Conservation (phyloP, 306 rosid genomes). For the Lotus japonicus region DNA sequence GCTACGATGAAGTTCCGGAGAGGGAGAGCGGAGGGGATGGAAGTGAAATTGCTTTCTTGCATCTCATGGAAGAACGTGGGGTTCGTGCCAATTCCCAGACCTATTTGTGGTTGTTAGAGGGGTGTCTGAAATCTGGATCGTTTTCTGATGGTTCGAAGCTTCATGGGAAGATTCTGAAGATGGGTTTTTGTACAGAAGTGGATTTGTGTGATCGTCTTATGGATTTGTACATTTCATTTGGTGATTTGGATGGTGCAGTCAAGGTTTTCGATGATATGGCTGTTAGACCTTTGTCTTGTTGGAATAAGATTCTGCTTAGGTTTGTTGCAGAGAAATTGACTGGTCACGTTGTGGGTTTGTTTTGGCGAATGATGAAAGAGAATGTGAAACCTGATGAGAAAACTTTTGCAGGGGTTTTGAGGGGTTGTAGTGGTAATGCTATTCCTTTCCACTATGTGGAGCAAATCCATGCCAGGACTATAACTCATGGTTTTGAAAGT, state of each 20-base stretch:
- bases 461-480: constrained; percentile 59
- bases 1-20: constrained; percentile 26
- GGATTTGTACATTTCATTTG: constrained; percentile 40
- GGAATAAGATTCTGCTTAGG: constrained; percentile 57
- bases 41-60: constrained; percentile 43
- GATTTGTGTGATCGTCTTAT: constrained; percentile 40
- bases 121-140: constrained; percentile 45
- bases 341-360: constrained; percentile 33
- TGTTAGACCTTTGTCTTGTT: constrained; percentile 34
- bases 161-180: constrained; percentile 63
- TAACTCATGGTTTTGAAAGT: constrained; percentile 51
- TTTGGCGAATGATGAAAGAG: constrained; percentile 41
- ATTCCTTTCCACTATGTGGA: constrained; percentile 44
- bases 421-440: constrained; percentile 48
- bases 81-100: constrained; percentile 69
- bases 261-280: constrained; percentile 59
- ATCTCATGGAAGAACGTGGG: constrained; percentile 58
- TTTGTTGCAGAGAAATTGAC: constrained; percentile 32
- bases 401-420: constrained; percentile 53
- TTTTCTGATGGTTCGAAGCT: constrained; percentile 45
- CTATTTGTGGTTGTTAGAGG: constrained; percentile 66
- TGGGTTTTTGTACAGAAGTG: constrained; percentile 47
- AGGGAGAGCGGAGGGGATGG: constrained; percentile 25
- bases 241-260: constrained; percentile 37
- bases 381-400: constrained; percentile 42